phyloP scores from a whole-genome alignment of 768 basidiomycete genomes.

The Boletus rufocinnamomeus region DNA sequence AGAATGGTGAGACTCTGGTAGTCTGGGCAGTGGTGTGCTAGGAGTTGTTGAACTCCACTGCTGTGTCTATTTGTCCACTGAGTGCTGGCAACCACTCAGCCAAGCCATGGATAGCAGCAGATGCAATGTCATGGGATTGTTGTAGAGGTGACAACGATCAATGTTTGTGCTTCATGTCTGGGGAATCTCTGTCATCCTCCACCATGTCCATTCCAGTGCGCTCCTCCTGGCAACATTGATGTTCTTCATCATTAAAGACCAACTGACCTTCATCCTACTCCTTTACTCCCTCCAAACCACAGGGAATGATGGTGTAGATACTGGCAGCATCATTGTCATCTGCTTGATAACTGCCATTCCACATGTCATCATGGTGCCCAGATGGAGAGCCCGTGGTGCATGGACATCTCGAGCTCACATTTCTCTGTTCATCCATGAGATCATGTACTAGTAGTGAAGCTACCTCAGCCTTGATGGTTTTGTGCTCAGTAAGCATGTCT shows the following conservation, averaged over 20 bases:
- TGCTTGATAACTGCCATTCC: no score
- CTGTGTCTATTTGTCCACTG: conserved; percentile 71
- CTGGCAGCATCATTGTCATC: no score
- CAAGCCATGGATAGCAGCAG: conserved; percentile 54
- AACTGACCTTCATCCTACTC: conserved; percentile 67
- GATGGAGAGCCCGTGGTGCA: conserved; percentile 26
- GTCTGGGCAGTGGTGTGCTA: conserved; percentile 80
- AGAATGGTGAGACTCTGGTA: no score
- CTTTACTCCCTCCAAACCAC: no score
- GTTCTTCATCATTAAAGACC: conserved; percentile 45
- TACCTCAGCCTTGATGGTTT: conserved; percentile 78
- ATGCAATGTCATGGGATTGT: conserved; percentile 27
- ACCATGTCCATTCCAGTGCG: conserved; percentile 61
- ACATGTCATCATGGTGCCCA: no score
- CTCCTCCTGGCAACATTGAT: conserved; percentile 47
- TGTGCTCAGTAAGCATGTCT: conserved; percentile 82
- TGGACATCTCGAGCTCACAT: conserved; percentile 44
- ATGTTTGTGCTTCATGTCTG: conserved; percentile 22
- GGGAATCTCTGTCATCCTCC: conserved; percentile 45
- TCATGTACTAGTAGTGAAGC: conserved; percentile 62
- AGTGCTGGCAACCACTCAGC: conserved; percentile 61
- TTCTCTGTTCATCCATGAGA: conserved; percentile 67
- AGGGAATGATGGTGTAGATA: no score
- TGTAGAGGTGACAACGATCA: conserved; percentile 19
- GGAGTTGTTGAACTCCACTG: conserved; percentile 67